These are phyloP conservation scores for Acephala macrosclerotiorum DNA, from an alignment of 2,329 filamentous ascomycete genomes.

Conservation along the genomic window DNA sequence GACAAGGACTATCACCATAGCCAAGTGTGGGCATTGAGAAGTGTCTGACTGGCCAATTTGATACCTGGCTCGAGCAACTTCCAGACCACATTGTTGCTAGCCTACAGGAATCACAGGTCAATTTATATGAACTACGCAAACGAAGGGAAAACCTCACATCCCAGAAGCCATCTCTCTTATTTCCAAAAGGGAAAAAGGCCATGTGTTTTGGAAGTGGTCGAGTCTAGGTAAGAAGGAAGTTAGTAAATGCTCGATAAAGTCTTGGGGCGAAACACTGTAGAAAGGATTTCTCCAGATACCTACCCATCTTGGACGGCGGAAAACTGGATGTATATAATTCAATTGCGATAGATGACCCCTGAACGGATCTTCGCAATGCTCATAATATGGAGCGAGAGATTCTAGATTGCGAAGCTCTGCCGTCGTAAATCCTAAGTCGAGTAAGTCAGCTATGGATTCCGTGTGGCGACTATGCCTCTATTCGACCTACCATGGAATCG, in stretches of 20 bases:
- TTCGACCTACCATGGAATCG: not conserved
- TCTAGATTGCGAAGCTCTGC: not conserved
- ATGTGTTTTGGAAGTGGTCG: not conserved
- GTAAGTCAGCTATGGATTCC: too few species aligned
- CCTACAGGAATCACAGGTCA: not conserved
- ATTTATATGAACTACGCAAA: not conserved
- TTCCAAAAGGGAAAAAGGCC: not conserved
- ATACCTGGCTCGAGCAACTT: not conserved
- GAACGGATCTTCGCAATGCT: not conserved
- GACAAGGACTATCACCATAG: not conserved
- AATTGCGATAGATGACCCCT: not conserved
- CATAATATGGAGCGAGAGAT: not conserved
- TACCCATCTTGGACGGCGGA: not conserved
- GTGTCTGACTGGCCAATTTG: not conserved
- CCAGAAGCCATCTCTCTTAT: not conserved
- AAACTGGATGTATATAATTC: not conserved
- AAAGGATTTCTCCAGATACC: too few species aligned
- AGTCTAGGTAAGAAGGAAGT: too few species aligned
- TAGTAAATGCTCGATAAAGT: too few species aligned
- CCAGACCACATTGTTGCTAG: not conserved
- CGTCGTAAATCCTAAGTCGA: not conserved
- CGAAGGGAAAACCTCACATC: not conserved
- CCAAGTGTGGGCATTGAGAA: not conserved
- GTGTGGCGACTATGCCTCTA: too few species aligned
- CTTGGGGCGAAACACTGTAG: too few species aligned